phyloP scores from a whole-genome alignment of 2,329 filamentous ascomycete genomes.

The Incumbomyces delicatus region DNA sequence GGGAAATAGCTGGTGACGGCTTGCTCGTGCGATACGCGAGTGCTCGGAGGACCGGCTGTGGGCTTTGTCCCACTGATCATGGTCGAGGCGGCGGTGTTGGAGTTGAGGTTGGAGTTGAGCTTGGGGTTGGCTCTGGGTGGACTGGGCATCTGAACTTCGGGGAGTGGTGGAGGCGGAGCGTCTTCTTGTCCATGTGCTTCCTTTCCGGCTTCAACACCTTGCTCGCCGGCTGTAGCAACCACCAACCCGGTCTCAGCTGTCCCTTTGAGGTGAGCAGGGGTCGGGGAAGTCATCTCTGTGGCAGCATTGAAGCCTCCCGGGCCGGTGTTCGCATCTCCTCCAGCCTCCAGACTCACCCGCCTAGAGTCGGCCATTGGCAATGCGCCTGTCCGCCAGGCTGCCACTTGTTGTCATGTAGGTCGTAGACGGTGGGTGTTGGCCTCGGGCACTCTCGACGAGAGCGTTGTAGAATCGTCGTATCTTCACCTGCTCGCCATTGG shows the following conservation, averaged over 20 bases:
- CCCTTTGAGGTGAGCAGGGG: background rate
- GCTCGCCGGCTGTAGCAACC: background rate
- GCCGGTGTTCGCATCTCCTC: background rate
- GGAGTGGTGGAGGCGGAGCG: background rate
- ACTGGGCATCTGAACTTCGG: background rate
- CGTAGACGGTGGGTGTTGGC: too few relatives aligned
- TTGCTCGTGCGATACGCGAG: slow-evolving; percentile 24
- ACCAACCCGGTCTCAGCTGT: background rate
- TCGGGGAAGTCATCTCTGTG: background rate
- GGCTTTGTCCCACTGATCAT: slow-evolving; percentile 20
- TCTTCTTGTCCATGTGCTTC: background rate
- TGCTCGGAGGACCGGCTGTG: slow-evolving; percentile 22
- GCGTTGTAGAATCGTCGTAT: too few relatives aligned
- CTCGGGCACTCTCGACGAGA: too few relatives aligned
- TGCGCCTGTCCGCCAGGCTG: background rate
- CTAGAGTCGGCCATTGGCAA: background rate
- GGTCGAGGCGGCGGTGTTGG: slow-evolving; percentile 18
- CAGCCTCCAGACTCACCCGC: background rate
- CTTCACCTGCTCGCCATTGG: too few relatives aligned
- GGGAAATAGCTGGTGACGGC: slow-evolving; percentile 7
- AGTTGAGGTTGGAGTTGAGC: slow-evolving; percentile 12
- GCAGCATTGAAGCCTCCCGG: background rate
- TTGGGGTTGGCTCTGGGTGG: background rate
- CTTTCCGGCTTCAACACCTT: background rate
- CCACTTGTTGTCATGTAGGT: background rate